Base-by-base conservation (phyloP, 768 basidiomycete species). In the Psilocybe sp. region DNA sequence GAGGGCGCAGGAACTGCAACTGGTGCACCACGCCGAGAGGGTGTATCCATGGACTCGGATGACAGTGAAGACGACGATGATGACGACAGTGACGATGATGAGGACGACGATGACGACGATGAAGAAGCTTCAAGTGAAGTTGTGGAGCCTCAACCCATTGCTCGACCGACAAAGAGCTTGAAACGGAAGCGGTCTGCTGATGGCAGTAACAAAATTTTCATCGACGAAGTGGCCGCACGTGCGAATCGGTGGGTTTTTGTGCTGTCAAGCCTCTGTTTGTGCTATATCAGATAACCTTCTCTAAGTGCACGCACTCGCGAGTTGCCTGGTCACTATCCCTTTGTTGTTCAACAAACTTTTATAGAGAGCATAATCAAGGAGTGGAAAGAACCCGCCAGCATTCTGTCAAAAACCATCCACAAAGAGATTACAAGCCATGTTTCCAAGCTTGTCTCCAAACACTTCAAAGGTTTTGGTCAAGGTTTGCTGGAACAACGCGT, bases 231-330 rank as follows among this genome's bases (percentile, higher is more conserved):
- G 4, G 56, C 80, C 40, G 47, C 65, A 10, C 64, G 65, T 2
- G 81, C 80, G 0, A 59, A 71, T 20, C 57, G 67, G 85, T 85
- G 59, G 18, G 79, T 66, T 4, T 7, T 20, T 31, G 1, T 9
- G 32, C 6, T 9, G 0, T 2, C 16, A 16, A 18, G 32, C 4
- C 3, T n/a, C 40, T 28, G n/a, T 15, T 40, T 34, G 6, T 37
- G 2, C 40, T 11, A 3, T 23, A 50, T 8, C 18, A 37, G 23
- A 3, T 28, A 28, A 28, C 23, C 23, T 23, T 14, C 34, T 46
- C 32, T 28, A 49, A 90, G 89, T 16, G 79, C 87, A 0, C 74
- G 81, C 5, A 85, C 87, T 0, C 79, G 88, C 2, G 87, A 89
- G 58, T 72, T 89, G 0, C 86, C 87, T 0, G 82, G 79, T 10